Evolutionary conservation across 2,329 filamentous ascomycete species (phyloP), one percentile per base, ranked within the genome.

Genomic region (Eurotiales sp.): DNA sequence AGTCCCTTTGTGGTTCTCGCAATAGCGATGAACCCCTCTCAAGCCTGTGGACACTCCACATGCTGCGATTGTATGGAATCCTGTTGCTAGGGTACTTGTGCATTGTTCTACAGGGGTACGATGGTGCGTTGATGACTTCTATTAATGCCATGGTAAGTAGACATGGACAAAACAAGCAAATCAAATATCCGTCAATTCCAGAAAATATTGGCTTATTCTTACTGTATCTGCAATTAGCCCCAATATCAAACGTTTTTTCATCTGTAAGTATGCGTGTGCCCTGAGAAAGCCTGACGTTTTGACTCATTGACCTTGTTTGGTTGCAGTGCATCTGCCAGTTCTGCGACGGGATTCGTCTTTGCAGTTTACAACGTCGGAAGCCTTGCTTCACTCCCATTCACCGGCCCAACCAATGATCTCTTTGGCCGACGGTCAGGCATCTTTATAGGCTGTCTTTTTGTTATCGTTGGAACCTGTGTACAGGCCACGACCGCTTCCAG

Each of bases 361-460:
- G 51, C 51, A 32, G 46, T 53, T 27, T 53, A 50, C 46, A 52
- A 52, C 17, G 46, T 52, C 10, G 50, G 50, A 8, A 52, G 50
- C 15, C 30, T 52, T 25, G 50, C 27, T 8, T 27, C 50, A 8
- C 39, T 52, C 14, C 50, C 50, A 4, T 37, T 52, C 23, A 25
- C 45, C 23, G 50, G 45, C 8, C 50, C 50, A 12, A 39, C 44
- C 14, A 52, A 48, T 44, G 50, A 52, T 30, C 12, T 43, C 10
- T 36, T 48, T 1, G 50, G 50, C n/a, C 44, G 50, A 29, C 44
- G 50, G 32, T 17, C 21, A 19, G 50, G 50, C 23, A 52, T 52
- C 8, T 52, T 52, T 6, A 2, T 47, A 1, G 50, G 50, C 3
- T 52, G 50, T 14, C 44, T 29, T 44, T 37, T 52, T 12, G 40